A percentile compares a stretch with the other conserved stretches of the same genome.
phyloP scores from a whole-genome alignment of 768 basidiomycete genomes.

The Boletus tylopilopsis region DNA sequence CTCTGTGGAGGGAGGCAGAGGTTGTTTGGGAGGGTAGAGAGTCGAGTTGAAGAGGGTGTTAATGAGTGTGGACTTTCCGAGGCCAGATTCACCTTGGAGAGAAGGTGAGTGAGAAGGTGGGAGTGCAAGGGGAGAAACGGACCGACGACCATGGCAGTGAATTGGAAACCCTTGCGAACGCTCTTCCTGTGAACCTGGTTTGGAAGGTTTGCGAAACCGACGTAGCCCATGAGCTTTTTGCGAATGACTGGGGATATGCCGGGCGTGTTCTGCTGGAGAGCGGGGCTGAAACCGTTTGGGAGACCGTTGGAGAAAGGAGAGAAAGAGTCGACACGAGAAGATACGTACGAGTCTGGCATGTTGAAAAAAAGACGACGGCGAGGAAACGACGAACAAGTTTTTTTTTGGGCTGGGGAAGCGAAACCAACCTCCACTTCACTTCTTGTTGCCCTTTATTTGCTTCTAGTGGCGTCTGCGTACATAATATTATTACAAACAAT shows the following conservation, averaged over 20 bases:
- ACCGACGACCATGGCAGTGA: constrained; percentile 99
- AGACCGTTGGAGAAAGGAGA: constrained; percentile 51
- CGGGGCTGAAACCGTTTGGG: constrained; percentile 62
- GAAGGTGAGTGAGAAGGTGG: constrained; percentile 8
- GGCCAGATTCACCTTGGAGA: constrained; percentile 86
- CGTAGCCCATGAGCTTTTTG: constrained; percentile 94
- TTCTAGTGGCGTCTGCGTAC: constrained; percentile 24
- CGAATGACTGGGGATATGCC: constrained; percentile 47
- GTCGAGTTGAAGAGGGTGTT: constrained; percentile 98
- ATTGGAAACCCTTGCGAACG: constrained; percentile 97
- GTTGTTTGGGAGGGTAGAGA: constrained; percentile 87
- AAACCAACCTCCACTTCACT: constrained; percentile 15
- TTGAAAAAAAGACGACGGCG: constrained; percentile 21
- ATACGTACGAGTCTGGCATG: constrained; percentile 76
- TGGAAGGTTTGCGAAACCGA: constrained; percentile 95
- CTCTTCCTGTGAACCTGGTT: constrained; percentile 99
- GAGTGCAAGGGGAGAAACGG: constrained; percentile 34
- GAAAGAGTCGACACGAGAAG: constrained; percentile 59
- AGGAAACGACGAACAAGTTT: constrained; percentile 26
- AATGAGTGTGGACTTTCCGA: constrained; percentile 98
- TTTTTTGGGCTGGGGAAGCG: constrained; percentile 45
- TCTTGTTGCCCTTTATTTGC: constrained; percentile 33
- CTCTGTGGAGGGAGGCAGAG: constrained; percentile 81
- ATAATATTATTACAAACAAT: neutral
- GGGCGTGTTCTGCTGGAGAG: constrained; percentile 39